Conservation (phyloP, 352 stramenopile species). For the Phytophthora sojae region DNA sequence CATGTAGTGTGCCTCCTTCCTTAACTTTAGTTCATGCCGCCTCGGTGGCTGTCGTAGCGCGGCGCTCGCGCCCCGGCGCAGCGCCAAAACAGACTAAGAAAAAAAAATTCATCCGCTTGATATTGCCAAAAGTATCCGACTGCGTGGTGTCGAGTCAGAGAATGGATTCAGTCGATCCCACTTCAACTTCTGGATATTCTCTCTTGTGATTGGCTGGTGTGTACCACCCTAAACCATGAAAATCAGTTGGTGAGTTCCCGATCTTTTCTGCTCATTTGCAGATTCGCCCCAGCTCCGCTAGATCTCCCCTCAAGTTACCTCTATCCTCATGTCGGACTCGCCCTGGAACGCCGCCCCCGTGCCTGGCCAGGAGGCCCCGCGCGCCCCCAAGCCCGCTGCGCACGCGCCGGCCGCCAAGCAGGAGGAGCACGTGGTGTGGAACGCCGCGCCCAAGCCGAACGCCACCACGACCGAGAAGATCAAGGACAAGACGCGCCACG, state of each 20-base stretch:
- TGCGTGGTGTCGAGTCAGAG: slow-evolving; percentile 16
- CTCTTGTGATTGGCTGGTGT: not conserved
- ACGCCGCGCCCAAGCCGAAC: slow-evolving; percentile 50
- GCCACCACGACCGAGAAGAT: slow-evolving; percentile 44
- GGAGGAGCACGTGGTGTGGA: slow-evolving; percentile 57
- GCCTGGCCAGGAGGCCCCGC: slow-evolving; percentile 39
- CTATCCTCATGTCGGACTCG: slow-evolving; percentile 46
- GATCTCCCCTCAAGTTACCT: not conserved
- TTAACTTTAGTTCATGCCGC: slow-evolving; percentile 18
- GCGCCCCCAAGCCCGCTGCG: slow-evolving; percentile 31
- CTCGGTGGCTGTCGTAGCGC: not conserved
- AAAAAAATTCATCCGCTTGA: slow-evolving; percentile 1
- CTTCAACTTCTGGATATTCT: slow-evolving; percentile 24
- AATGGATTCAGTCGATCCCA: slow-evolving; percentile 6
- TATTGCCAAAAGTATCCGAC: slow-evolving; percentile 5
- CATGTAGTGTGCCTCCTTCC: slow-evolving; percentile 33
- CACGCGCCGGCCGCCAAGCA: slow-evolving; percentile 38
- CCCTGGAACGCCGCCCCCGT: slow-evolving; percentile 54
- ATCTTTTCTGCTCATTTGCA: slow-evolving; percentile 43
- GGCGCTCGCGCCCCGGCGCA: not conserved
- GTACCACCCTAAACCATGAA: slow-evolving; percentile 1
- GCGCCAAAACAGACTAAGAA: slow-evolving; percentile 12
- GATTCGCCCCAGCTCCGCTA: slow-evolving; percentile 29
- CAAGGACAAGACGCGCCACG: slow-evolving; percentile 54
- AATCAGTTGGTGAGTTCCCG: not conserved